These are phyloP conservation scores for Nigrospora osmanthi DNA, from an alignment of 2,329 filamentous ascomycete species.

Conservation along the genomic window DNA sequence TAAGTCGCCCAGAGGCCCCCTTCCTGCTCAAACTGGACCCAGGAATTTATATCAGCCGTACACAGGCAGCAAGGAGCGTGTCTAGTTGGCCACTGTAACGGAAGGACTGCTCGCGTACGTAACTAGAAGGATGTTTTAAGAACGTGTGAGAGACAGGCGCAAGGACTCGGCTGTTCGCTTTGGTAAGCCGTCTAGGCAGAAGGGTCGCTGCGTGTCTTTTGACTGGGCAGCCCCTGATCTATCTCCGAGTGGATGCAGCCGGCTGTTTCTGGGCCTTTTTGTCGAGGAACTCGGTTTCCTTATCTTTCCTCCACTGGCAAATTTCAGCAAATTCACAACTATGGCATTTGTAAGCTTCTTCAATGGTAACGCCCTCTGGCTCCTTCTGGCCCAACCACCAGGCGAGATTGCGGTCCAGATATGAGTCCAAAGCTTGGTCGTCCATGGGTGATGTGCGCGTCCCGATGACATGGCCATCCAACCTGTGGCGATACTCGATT, in stretches of 20 bases:
- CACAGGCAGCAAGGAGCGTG: too few relatives aligned
- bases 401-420: conserved; percentile 62
- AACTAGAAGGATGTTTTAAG: too few relatives aligned
- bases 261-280: background rate
- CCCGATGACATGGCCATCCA: conserved; percentile 45
- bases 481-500: conserved; percentile 45
- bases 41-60: too few relatives aligned
- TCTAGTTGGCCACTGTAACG: too few relatives aligned
- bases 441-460: conserved; percentile 60
- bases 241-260: background rate
- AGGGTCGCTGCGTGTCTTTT: too few relatives aligned
- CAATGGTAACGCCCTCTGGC: conserved; percentile 67
- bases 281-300: conserved; percentile 47
- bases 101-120: too few relatives aligned
- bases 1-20: too few relatives aligned
- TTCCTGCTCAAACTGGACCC: too few relatives aligned
- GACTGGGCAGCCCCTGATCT: too few relatives aligned
- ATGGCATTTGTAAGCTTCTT: conserved; percentile 84
- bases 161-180: too few relatives aligned
- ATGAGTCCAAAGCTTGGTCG: conserved; percentile 50
- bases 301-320: conserved; percentile 69
- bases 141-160: too few relatives aligned
- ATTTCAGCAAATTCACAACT: conserved; percentile 74
- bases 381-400: conserved; percentile 80
- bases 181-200: too few relatives aligned